A percentile compares a stretch with the other conserved stretches of the same genome.
phyloP scores from a whole-genome alignment of 371 early-diverging fungal genomes.

The Basidiobolus meristosporus region DNA sequence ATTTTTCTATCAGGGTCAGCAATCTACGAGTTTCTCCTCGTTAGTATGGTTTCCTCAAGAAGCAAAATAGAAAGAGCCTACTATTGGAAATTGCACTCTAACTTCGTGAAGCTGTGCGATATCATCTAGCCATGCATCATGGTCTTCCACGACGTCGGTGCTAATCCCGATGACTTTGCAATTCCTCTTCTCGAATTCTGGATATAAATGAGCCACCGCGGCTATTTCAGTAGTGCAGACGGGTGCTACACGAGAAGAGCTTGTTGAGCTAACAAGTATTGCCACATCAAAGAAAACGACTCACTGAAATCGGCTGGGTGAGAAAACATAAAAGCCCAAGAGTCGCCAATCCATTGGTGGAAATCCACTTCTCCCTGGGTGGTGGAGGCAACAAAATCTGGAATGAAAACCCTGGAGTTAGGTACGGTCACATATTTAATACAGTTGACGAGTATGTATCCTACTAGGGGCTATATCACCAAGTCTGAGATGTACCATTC shows the following conservation, averaged over 20 bases:
- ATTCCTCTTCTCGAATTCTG: slow-evolving; percentile 54
- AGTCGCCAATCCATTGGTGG: slow-evolving; percentile 66
- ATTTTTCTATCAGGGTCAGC: slow-evolving; percentile 71
- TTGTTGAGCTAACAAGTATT: neutral
- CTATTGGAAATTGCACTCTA: slow-evolving; percentile 70
- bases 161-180: slow-evolving; percentile 84
- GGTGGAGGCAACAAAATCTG: slow-evolving; percentile 63
- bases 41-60: too few relatives aligned
- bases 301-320: slow-evolving; percentile 81
- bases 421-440: too few relatives aligned
- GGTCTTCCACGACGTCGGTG: slow-evolving; percentile 62
- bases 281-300: neutral
- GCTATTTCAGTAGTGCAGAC: slow-evolving; percentile 94
- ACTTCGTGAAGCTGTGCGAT: slow-evolving; percentile 72
- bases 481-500: too few relatives aligned
- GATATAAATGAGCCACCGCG: slow-evolving; percentile 55
- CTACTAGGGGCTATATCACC: too few relatives aligned
- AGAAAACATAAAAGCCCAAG: slow-evolving; percentile 86
- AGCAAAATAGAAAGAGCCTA: too few relatives aligned
- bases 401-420: neutral
- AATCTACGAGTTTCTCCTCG: slow-evolving; percentile 7
- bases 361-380: slow-evolving; percentile 76
- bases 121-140: slow-evolving; percentile 75
- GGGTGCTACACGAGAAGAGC: slow-evolving; percentile 19
- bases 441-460: too few relatives aligned